Percentiles rank a stretch among this genome's conserved stretches.
phyloP scores from a whole-genome alignment of 345 rosid genomes.

The Eucalyptus fibrosa region DNA sequence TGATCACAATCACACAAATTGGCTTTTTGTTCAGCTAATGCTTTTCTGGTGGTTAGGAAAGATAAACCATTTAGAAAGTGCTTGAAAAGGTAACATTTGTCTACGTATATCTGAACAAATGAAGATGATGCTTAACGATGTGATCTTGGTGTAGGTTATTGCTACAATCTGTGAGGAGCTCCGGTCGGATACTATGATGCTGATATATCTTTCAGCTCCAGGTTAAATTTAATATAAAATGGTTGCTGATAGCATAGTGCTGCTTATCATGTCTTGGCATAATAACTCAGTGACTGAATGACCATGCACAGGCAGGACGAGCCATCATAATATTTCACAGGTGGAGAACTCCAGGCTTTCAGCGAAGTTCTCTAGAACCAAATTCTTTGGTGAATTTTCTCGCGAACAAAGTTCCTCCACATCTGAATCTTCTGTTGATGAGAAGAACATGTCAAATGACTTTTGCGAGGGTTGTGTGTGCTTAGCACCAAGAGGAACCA shows the following conservation, averaged over 20 bases:
- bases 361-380: constrained; percentile 49
- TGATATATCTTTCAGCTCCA: constrained; percentile 75
- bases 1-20: neutral
- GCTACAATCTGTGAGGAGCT: constrained; percentile 90
- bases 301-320: constrained; percentile 44
- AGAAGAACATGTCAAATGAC: constrained; percentile 25
- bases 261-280: neutral
- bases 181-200: constrained; percentile 66
- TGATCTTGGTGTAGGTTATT: constrained; percentile 45
- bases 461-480: constrained; percentile 37
- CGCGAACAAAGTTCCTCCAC: constrained; percentile 32
- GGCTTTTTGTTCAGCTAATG: neutral
- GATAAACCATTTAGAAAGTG: neutral
- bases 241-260: neutral
- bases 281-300: neutral
- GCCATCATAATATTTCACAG: constrained; percentile 15
- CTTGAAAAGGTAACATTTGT: neutral
- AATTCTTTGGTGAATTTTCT: constrained; percentile 27
- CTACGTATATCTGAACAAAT: neutral
- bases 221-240: constrained; percentile 32
- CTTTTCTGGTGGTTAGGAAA: neutral
- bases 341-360: constrained; percentile 47
- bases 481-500: constrained; percentile 68
- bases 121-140: neutral
- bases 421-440: constrained; percentile 43